These are phyloP conservation scores for Neofusicoccum kwambonambiense DNA, from an alignment of 2,329 filamentous ascomycete genomes.

Conservation along the genomic window DNA sequence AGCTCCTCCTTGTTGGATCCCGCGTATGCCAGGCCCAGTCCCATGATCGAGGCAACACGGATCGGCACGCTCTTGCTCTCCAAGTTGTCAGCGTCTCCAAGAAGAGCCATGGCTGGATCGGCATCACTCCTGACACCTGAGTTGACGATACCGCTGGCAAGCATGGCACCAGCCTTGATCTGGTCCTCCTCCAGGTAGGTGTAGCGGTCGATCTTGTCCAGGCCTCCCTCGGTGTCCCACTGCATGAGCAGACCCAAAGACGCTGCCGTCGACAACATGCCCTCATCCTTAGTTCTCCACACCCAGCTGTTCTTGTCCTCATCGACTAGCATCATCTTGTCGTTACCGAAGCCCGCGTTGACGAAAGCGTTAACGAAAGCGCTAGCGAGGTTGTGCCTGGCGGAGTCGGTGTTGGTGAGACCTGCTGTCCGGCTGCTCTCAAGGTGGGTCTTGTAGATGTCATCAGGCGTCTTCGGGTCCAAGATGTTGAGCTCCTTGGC, in stretches of 20 bases:
- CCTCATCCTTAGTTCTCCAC: constrained; percentile 98
- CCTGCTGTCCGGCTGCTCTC: constrained; percentile 92
- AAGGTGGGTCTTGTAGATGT: constrained; percentile 98
- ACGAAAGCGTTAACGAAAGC: constrained; percentile 97
- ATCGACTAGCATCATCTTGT: constrained; percentile 96
- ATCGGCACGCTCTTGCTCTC: constrained; percentile 75
- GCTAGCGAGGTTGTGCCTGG: constrained; percentile 90
- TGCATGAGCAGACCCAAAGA: constrained; percentile 88
- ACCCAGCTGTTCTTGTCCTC: constrained; percentile 87
- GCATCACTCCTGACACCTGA: constrained; percentile 86
- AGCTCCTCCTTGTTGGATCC: constrained; percentile 90
- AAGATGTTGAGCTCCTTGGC: constrained; percentile 96
- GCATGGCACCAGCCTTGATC: constrained; percentile 86
- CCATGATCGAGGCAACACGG: constrained; percentile 87
- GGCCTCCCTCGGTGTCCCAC: constrained; percentile 88
- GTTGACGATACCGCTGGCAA: constrained; percentile 95
- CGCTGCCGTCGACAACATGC: constrained; percentile 94
- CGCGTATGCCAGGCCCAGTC: constrained; percentile 89
- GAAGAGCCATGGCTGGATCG: constrained; percentile 83
- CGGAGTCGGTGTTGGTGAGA: constrained; percentile 92
- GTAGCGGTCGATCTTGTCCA: constrained; percentile 93
- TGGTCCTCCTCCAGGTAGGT: constrained; percentile 79
- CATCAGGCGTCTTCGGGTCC: constrained; percentile 94
- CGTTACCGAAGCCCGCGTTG: constrained; percentile 90
- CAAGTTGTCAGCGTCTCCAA: constrained; percentile 78